phyloP scores from a whole-genome alignment of 768 basidiomycete species.

The Pisolithus microcarpus region DNA sequence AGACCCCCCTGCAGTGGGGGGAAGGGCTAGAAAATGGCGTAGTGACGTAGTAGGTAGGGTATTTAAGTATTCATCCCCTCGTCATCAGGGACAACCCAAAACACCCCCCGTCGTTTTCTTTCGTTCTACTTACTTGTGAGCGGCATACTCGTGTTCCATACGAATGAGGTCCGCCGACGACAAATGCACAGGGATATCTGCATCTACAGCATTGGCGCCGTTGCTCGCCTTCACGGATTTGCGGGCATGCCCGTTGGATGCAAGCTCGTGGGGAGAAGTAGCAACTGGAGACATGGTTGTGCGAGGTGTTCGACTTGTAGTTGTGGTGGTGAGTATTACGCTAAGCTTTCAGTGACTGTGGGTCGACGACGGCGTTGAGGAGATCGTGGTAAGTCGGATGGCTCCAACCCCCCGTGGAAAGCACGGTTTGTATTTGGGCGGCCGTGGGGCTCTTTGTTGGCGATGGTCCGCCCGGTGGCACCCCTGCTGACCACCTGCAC shows the following conservation, averaged over 20 bases:
- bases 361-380: too few relatives aligned
- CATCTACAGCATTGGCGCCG: not conserved
- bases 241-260: slow-evolving; percentile 9
- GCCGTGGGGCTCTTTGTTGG: not conserved
- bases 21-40: not conserved
- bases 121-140: slow-evolving; percentile 71
- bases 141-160: slow-evolving; percentile 75
- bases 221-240: slow-evolving; percentile 12
- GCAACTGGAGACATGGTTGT: slow-evolving; percentile 21
- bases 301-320: not conserved
- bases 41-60: not conserved
- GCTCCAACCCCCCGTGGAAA: too few relatives aligned
- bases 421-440: too few relatives aligned
- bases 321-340: not conserved
- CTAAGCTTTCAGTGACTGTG: not conserved
- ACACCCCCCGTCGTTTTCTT: not conserved
- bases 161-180: slow-evolving; percentile 67
- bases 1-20: not conserved
- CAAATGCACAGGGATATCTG: slow-evolving; percentile 21
- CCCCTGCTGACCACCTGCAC: not conserved
- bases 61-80: slow-evolving; percentile 2
- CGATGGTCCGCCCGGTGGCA: not conserved
- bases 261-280: slow-evolving; percentile 2
- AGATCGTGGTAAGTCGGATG: too few relatives aligned
- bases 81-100: slow-evolving; percentile 9